Base-by-base conservation (phyloP, 176 grass and related monocot genomes). In the Coix lacrymajobi region DNA sequence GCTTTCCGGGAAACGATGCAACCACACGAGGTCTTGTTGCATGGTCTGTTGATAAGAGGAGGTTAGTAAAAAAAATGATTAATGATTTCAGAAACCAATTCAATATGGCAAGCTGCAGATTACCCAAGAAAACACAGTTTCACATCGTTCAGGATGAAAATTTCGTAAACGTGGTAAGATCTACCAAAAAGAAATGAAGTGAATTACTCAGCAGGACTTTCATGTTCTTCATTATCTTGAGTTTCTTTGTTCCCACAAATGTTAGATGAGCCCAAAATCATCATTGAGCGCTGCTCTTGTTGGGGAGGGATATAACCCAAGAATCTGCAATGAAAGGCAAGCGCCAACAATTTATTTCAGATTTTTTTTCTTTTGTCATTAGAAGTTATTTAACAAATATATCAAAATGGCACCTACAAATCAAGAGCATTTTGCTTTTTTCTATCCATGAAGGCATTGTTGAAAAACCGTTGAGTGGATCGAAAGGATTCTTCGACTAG, bases 371-470 rank as follows among this genome's bases (percentile, higher is more conserved):
- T 37, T 37, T 6, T 37, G 33, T 64, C 8, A 13, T 44, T 26
- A 63, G 16, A 64, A 64, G 24, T 30, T 29, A 45, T 28, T 28
- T 40, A 28, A 11, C 6, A 40, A n/a, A 79, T 79, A 33, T 46
- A 79, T 36, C 15, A 9, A 22, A 41, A 78, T 75, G 78, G 20
- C 20, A 65, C 92, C 32, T 86, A 94, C 92, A 94, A 43, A 63
- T 94, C 81, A n/a, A 86, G 88, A 83, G 88, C 88, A 67, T 88
- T 54, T 60, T 94, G 92, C 31, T 94, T 91, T 46, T 90, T 82
- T 36, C 45, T 75, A 83, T 91, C 88, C 84, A 88, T 83, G 38
- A 84, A 94, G 3, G 86, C 88, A 81, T 94, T 91, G 62, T 68
- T 91, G 66, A 81, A 85, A 71, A 91, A 91, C 31, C 88, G 78